A percentile compares a stretch with the other conserved stretches of the same genome.
These are phyloP conservation scores for Didymella lethalis DNA, from an alignment of 2,329 filamentous ascomycete species.

Conservation along the genomic window DNA sequence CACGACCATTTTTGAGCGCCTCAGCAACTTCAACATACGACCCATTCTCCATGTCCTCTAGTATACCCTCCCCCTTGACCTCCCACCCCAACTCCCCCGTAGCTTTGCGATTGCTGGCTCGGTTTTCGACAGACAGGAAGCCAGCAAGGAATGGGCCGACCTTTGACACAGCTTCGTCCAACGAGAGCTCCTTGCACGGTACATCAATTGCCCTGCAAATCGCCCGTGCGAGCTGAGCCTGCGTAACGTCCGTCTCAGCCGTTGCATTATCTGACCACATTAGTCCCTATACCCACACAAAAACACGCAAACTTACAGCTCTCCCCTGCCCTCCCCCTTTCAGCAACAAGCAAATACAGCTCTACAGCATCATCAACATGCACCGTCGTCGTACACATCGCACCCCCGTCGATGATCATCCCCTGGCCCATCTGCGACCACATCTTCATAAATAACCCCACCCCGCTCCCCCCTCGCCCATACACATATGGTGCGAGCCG, in stretches of 20 bases:
- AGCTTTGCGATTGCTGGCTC: constrained; percentile 51
- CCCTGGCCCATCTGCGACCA: constrained; percentile 43
- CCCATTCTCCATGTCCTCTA: constrained; percentile 47
- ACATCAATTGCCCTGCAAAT: constrained; percentile 39
- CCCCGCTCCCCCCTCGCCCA: constrained; percentile 52
- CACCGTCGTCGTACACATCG: constrained; percentile 45
- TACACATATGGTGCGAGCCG: constrained; percentile 57
- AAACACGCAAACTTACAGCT: constrained; percentile 32
- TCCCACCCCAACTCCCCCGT: constrained; percentile 52
- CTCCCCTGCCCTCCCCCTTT: constrained; percentile 47
- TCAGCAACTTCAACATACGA: constrained; percentile 24
- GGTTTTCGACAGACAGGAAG: constrained; percentile 49
- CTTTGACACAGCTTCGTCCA: constrained; percentile 38
- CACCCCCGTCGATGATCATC: constrained; percentile 32
- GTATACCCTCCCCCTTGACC: constrained; percentile 40
- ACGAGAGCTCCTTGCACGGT: constrained; percentile 21
- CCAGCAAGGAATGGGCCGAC: constrained; percentile 44
- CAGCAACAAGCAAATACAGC: constrained; percentile 51
- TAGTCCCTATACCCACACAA: background rate
- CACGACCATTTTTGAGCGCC: background rate
- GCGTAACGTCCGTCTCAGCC: constrained; percentile 44
- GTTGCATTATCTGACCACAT: constrained; percentile 35
- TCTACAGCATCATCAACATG: constrained; percentile 57
- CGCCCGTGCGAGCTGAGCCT: constrained; percentile 40
- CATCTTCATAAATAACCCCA: constrained; percentile 38